Evolutionary conservation across 306 rosid genomes (phyloP).

Genomic region (Malus sieversii): DNA sequence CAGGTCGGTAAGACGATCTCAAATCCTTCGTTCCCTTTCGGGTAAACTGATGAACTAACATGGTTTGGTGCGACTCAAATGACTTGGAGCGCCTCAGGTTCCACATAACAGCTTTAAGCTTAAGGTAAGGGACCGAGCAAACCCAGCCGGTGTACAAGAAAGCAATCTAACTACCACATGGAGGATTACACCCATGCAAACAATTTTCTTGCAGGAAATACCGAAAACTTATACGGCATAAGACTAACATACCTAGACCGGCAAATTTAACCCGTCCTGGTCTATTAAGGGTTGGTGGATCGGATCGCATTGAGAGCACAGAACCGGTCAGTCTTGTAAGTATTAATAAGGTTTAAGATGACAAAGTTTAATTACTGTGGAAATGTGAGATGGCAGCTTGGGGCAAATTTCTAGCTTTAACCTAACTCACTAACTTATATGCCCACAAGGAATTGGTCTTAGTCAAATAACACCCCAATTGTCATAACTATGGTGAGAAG

Average conservation of each 20-base stretch:
- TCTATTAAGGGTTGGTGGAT: not conserved
- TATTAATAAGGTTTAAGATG: not conserved
- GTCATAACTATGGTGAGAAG: not conserved
- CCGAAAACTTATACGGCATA: not conserved
- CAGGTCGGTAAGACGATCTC: not conserved
- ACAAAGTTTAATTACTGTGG: not conserved
- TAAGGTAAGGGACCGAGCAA: not conserved
- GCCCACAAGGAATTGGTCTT: not conserved
- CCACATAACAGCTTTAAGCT: not conserved
- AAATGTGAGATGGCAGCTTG: not conserved
- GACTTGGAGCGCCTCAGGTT: not conserved
- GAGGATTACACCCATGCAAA: not conserved
- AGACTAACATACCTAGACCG: too few relatives aligned
- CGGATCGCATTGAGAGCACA: not conserved
- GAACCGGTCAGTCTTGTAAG: not conserved
- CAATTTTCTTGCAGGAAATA: not conserved
- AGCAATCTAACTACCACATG: not conserved
- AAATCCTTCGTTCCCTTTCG: not conserved
- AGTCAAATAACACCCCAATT: not conserved
- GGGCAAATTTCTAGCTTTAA: not conserved
- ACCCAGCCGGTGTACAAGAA: not conserved
- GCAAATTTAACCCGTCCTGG: not conserved
- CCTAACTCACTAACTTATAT: not conserved
- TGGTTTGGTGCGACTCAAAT: not conserved
- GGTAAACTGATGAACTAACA: not conserved